Evolutionary conservation across 495 filamentous ascomycete species (phyloP).

Genomic region (Aspergillus saccharolyticus): DNA sequence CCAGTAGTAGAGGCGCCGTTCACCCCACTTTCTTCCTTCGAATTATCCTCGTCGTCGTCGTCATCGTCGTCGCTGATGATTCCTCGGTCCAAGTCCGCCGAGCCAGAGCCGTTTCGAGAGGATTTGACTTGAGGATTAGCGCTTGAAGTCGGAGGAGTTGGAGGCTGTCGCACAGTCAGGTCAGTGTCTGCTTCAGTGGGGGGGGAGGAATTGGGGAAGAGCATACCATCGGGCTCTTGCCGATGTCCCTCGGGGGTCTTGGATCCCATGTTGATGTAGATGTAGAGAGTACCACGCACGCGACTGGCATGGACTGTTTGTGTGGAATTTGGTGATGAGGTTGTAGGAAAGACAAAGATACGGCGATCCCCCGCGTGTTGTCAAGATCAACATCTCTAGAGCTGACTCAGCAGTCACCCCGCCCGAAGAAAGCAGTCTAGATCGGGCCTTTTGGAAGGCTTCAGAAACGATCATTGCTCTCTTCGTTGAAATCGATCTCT

Average conservation of each 20-base stretch:
- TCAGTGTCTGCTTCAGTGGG: conserved; percentile 7
- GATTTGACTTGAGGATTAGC: conserved; percentile 20
- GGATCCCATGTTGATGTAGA: conserved; percentile 12
- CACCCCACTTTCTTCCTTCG: conserved; percentile 21
- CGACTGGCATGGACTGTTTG: neutral
- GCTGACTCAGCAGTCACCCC: conserved; percentile 8
- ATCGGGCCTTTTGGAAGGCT: neutral
- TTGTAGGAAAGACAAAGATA: neutral
- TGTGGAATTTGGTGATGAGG: neutral
- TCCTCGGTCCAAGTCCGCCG: conserved; percentile 20
- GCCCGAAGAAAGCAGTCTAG: neutral
- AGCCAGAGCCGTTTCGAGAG: conserved; percentile 40
- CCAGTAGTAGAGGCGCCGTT: conserved; percentile 13
- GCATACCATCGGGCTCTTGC: conserved; percentile 12
- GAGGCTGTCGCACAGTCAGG: neutral
- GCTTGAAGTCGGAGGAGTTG: conserved; percentile 20
- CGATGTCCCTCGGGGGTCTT: conserved; percentile 13
- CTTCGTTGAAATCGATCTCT: no score
- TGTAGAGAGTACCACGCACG: neutral
- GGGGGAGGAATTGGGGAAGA: neutral
- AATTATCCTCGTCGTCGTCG: conserved; percentile 53
- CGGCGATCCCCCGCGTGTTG: conserved; percentile 10
- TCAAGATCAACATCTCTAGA: neutral
- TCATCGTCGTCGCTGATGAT: conserved; percentile 46
- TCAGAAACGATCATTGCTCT: no score